Conservation (phyloP, 2,329 filamentous ascomycete genomes). For the Ceratocystiopsis brevicomis region DNA sequence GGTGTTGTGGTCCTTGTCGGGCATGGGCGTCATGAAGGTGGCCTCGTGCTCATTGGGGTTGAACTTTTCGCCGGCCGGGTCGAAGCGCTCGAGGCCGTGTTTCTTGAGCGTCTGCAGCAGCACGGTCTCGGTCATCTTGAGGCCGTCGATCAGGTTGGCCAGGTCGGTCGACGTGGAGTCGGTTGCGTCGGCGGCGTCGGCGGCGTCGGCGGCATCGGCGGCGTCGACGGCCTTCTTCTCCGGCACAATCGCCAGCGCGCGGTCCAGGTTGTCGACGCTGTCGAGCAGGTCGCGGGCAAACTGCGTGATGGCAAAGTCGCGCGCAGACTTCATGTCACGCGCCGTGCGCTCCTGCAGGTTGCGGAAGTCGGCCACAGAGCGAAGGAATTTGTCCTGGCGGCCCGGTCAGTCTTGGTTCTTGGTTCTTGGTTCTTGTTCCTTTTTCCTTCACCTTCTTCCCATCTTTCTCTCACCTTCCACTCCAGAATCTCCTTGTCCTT, state of each 20-base stretch:
- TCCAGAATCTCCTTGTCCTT: constrained; percentile 43
- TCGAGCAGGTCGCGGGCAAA: constrained; percentile 93
- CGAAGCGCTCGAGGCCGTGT: constrained; percentile 81
- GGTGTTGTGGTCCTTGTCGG: constrained; percentile 72
- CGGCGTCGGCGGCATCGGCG: constrained; percentile 29
- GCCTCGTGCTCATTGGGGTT: constrained; percentile 95
- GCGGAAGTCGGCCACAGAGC: constrained; percentile 87
- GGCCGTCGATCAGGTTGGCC: constrained; percentile 61
- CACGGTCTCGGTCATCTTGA: constrained; percentile 89
- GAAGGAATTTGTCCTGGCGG: constrained; percentile 75
- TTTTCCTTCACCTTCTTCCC: too few species aligned
- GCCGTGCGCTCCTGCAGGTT: constrained; percentile 91
- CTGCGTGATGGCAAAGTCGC: constrained; percentile 86
- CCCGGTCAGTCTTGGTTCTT: neutral
- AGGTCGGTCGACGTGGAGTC: constrained; percentile 37
- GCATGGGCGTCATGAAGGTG: constrained; percentile 77
- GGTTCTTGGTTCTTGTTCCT: too few species aligned
- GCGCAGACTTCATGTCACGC: constrained; percentile 72
- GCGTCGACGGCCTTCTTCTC: constrained; percentile 17
- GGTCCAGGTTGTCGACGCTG: constrained; percentile 91
- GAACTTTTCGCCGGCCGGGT: constrained; percentile 72
- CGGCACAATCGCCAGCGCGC: constrained; percentile 65
- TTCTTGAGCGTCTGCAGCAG: constrained; percentile 77
- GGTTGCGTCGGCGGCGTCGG: constrained; percentile 26
- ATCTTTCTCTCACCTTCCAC: constrained; percentile 47